Conservation (phyloP, 164 flowering plant genomes). For the Pachysandra terminalis region DNA sequence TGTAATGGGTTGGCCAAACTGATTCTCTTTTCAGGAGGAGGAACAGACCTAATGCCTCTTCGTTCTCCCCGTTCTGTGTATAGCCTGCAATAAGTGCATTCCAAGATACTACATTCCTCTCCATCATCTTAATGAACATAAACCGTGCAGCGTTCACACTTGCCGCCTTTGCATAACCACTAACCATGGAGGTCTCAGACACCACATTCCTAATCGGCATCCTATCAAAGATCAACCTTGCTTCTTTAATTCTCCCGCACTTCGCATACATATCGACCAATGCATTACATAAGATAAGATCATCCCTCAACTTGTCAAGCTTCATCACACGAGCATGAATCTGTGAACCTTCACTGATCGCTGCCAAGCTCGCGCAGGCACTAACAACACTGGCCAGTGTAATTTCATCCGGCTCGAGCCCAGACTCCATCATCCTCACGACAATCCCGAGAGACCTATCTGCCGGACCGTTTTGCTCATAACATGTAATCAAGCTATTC, state of each 20-base stretch:
- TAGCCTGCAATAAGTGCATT: slow-evolving; percentile 76
- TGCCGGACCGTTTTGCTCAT: slow-evolving; percentile 72
- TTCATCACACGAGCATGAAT: slow-evolving; percentile 53
- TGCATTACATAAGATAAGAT: slow-evolving; percentile 53
- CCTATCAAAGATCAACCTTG: slow-evolving; percentile 54
- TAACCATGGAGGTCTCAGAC: slow-evolving; percentile 62
- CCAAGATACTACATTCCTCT: slow-evolving; percentile 64
- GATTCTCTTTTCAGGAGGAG: slow-evolving; percentile 47
- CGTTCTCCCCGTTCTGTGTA: slow-evolving; percentile 63
- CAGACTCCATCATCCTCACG: slow-evolving; percentile 44
- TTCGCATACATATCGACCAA: slow-evolving; percentile 79
- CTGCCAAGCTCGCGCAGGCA: slow-evolving; percentile 58
- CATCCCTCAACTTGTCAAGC: slow-evolving; percentile 40
- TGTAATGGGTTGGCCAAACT: slow-evolving; percentile 64
- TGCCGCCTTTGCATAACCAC: slow-evolving; percentile 61
- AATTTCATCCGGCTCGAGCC: slow-evolving; percentile 53
- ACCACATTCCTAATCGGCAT: slow-evolving; percentile 53
- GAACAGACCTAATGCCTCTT: slow-evolving; percentile 60
- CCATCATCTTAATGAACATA: slow-evolving; percentile 53
- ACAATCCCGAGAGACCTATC: slow-evolving; percentile 45
- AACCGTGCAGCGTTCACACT: slow-evolving; percentile 47
- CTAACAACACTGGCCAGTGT: slow-evolving; percentile 67
- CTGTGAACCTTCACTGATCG: slow-evolving; percentile 43
- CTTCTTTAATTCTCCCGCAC: slow-evolving; percentile 40
- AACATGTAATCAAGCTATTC: slow-evolving; percentile 68